Conservation (phyloP, 345 rosid species). For the Durio zibethinus region DNA sequence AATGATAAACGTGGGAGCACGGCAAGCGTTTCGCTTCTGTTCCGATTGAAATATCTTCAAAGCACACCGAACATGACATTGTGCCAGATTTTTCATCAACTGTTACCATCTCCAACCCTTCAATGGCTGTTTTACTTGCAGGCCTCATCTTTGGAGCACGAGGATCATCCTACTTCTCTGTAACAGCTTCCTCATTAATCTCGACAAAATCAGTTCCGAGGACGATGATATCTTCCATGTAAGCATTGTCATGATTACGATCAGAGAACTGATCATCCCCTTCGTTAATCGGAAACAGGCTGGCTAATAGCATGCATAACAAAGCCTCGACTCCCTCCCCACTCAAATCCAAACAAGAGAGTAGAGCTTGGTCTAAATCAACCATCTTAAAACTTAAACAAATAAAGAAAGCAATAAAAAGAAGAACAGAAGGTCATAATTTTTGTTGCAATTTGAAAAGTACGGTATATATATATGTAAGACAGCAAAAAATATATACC, state of each 20-base stretch:
- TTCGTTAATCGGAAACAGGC: neutral
- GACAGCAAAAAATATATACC: no score
- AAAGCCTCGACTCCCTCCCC: neutral
- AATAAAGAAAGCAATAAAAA: neutral
- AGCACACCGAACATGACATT: no score
- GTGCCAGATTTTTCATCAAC: neutral
- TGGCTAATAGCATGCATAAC: neutral
- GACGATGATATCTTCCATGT: neutral
- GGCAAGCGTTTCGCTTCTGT: neutral
- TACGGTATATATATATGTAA: neutral
- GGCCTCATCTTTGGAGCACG: neutral
- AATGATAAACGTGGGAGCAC: no score
- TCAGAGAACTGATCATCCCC: neutral
- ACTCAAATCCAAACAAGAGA: neutral
- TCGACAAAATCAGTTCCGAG: neutral
- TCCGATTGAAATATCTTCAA: no score
- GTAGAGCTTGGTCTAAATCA: neutral
- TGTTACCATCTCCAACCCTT: neutral
- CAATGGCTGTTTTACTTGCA: neutral
- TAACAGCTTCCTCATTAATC: neutral
- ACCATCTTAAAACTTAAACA: neutral
- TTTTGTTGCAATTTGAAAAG: neutral
- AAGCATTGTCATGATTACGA: neutral
- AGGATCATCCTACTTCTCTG: neutral
- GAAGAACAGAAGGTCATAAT: neutral